Percentiles rank a stretch among this genome's conserved stretches.
Evolutionary conservation across 352 stramenopile species (phyloP).

Genomic region (Phytophthora europaea): DNA sequence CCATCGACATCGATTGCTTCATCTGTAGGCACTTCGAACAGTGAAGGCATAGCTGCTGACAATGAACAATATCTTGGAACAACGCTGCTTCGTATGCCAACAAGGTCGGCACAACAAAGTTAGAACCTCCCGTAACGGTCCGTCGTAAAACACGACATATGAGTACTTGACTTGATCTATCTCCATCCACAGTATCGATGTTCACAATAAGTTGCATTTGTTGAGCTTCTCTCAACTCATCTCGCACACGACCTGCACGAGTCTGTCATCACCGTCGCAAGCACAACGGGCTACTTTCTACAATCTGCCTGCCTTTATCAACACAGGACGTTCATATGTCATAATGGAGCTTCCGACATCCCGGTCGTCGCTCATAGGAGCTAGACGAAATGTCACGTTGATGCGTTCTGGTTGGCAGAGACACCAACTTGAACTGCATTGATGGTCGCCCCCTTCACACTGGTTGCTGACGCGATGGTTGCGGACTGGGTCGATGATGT

Average conservation of each 20-base stretch:
- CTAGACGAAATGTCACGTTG: slow-evolving; percentile 25
- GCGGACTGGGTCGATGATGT: slow-evolving; percentile 15
- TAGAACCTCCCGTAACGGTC: slow-evolving; percentile 27
- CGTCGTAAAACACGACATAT: not conserved
- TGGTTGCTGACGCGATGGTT: not conserved
- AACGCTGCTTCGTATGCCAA: not conserved
- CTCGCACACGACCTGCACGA: slow-evolving; percentile 14
- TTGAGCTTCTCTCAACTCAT: slow-evolving; percentile 31
- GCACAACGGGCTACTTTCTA: slow-evolving; percentile 35
- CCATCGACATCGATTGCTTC: slow-evolving; percentile 4
- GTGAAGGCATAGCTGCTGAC: slow-evolving; percentile 17
- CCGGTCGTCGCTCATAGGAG: slow-evolving; percentile 3
- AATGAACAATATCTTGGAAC: slow-evolving; percentile 18
- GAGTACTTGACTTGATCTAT: not conserved
- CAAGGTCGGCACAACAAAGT: slow-evolving; percentile 5
- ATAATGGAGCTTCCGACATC: slow-evolving; percentile 4
- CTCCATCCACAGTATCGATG: slow-evolving; percentile 6
- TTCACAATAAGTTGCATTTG: slow-evolving; percentile 51
- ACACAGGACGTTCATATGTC: slow-evolving; percentile 20
- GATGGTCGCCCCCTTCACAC: slow-evolving; percentile 1
- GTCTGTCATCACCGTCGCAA: slow-evolving; percentile 9
- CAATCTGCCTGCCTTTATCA: slow-evolving; percentile 27
- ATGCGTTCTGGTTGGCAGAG: slow-evolving; percentile 8
- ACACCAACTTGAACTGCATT: slow-evolving; percentile 3
- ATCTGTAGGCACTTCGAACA: slow-evolving; percentile 2